phyloP scores from a whole-genome alignment of 306 rosid species.

The Aeschynomene evenia region DNA sequence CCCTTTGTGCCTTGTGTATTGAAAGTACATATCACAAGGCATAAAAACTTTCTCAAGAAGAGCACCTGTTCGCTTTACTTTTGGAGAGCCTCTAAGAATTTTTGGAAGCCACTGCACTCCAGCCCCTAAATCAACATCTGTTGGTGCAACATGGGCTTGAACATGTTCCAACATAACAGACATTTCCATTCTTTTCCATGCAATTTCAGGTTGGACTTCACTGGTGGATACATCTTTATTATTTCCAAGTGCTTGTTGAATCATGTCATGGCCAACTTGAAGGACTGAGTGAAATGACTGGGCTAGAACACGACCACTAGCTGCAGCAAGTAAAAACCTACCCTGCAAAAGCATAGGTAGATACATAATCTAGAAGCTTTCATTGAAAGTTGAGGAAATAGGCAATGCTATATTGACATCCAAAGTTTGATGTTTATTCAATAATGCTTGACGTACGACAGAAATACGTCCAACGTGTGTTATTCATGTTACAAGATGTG shows the following conservation, averaged over 20 bases:
- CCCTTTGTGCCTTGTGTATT: conserved; percentile 91
- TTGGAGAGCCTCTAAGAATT: conserved; percentile 80
- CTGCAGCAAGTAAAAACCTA: conserved; percentile 94
- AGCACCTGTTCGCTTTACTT: conserved; percentile 97
- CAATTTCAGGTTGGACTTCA: conserved; percentile 72
- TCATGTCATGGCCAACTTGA: conserved; percentile 76
- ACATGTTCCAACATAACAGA: conserved; percentile 96
- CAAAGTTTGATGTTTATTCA: too few species aligned
- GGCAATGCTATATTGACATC: too few species aligned
- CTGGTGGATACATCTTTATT: conserved; percentile 40
- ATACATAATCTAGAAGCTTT: background rate
- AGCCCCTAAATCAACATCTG: conserved; percentile 98
- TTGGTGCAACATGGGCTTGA: conserved; percentile 99
- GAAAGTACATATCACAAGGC: conserved; percentile 97
- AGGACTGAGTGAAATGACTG: conserved; percentile 87
- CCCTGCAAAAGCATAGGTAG: conserved; percentile 56
- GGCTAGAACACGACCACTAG: conserved; percentile 85
- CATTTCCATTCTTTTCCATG: conserved; percentile 84
- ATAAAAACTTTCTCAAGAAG: conserved; percentile 97
- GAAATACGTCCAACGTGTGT: too few species aligned
- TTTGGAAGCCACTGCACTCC: conserved; percentile 99
- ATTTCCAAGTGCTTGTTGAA: conserved; percentile 64
- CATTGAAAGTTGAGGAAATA: background rate
- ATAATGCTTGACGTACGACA: too few species aligned
- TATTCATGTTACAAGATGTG: too few species aligned